Percentiles rank a stretch among this genome's conserved stretches.
These are phyloP conservation scores for Cenchrus fungigraminus DNA, from an alignment of 176 grass and related monocot genomes.

Conservation along the genomic window DNA sequence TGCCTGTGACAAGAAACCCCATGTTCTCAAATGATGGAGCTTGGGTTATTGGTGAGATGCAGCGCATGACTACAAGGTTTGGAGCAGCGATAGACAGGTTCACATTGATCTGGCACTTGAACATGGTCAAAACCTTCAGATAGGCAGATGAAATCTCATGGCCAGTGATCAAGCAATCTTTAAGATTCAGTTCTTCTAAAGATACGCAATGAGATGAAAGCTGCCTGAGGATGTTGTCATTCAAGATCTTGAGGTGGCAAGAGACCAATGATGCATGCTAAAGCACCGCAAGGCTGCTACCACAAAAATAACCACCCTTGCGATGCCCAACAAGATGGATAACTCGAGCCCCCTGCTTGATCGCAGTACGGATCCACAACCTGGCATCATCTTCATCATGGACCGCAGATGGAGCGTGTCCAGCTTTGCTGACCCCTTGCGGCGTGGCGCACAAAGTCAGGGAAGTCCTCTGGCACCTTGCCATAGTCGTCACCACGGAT, in stretches of 20 bases:
- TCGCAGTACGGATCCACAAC: not conserved
- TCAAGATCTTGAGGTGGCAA: slow-evolving; percentile 33
- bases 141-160: not conserved
- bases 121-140: slow-evolving; percentile 22
- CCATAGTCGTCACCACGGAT: not conserved
- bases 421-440: not conserved
- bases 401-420: slow-evolving; percentile 15
- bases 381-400: not conserved
- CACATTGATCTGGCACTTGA: slow-evolving; percentile 12
- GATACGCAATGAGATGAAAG: slow-evolving; percentile 12
- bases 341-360: not conserved
- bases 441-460: not conserved
- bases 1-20: slow-evolving; percentile 2
- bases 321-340: slow-evolving; percentile 31
- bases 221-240: slow-evolving; percentile 1
- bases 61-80: slow-evolving; percentile 11
- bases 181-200: slow-evolving; percentile 36
- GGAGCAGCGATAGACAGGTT: not conserved
- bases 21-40: slow-evolving; percentile 33
- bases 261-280: not conserved
- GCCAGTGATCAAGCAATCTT: not conserved
- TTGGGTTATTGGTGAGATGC: not conserved
- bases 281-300: not conserved
- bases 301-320: too few species aligned
- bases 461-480: not conserved